A percentile compares a stretch with the other conserved stretches of the same genome.
Conservation (phyloP, 805 yeast genomes). For the Candida gorgasii region DNA sequence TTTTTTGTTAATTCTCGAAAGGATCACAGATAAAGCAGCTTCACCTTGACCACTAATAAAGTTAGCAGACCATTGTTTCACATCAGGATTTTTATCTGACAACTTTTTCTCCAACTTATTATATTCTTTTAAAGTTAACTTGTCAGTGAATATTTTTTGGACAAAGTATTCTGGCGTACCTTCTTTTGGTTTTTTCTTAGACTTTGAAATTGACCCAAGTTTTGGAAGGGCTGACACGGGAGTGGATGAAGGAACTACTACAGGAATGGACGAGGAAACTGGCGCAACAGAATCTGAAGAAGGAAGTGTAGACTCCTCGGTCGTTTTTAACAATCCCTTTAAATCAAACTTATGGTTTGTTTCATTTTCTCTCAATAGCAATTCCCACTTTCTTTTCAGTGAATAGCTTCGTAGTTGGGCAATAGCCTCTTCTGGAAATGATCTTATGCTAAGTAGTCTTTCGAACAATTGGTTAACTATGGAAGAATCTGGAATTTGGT, state of each 20-base stretch:
- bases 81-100: conserved; percentile 19
- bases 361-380: conserved; percentile 42
- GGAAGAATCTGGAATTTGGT: conserved; percentile 35
- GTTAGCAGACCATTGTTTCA: conserved; percentile 28
- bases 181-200: conserved; percentile 28
- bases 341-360: conserved; percentile 39
- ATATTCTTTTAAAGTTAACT: conserved; percentile 32
- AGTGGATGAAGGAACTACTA: background rate
- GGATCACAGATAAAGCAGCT: conserved; percentile 40
- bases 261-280: background rate
- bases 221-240: background rate
- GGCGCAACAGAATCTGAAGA: background rate
- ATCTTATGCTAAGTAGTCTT: conserved; percentile 36
- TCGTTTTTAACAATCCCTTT: conserved; percentile 14
- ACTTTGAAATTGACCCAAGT: background rate
- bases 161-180: conserved; percentile 46
- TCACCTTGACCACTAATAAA: conserved; percentile 46
- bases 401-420: conserved; percentile 33
- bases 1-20: conserved; percentile 39
- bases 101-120: conserved; percentile 36
- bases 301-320: too few relatives aligned
- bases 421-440: conserved; percentile 36
- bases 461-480: conserved; percentile 44
- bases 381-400: conserved; percentile 44
- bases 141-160: conserved; percentile 35